Conservation (phyloP, 345 rosid species). For the Syzygium jambos region DNA sequence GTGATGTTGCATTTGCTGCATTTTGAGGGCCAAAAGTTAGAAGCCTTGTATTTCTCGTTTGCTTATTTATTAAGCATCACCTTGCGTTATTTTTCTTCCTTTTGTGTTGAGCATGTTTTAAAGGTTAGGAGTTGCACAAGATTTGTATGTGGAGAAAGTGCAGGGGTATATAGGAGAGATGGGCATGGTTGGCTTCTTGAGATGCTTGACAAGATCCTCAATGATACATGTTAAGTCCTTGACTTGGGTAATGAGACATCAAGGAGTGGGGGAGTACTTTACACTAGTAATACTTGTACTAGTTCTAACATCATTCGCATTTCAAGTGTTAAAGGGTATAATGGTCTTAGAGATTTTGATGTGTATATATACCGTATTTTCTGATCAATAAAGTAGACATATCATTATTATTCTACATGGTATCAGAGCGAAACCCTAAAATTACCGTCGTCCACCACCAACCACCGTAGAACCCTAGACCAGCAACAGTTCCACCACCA, state of each 20-base stretch:
- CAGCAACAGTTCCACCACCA: no score
- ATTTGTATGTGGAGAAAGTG: neutral
- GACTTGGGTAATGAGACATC: neutral
- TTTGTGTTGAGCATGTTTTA: neutral
- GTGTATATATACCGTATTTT: no score
- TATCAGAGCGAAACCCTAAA: no score
- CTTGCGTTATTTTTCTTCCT: neutral
- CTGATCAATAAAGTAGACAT: no score
- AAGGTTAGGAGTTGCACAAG: neutral
- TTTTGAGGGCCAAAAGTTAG: neutral
- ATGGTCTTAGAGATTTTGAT: no score
- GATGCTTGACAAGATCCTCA: neutral
- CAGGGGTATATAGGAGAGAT: neutral
- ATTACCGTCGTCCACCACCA: no score
- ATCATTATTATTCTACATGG: no score
- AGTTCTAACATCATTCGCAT: neutral
- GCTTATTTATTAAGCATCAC: neutral
- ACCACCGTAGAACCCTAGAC: no score
- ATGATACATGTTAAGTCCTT: neutral
- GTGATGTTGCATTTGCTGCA: neutral
- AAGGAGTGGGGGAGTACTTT: neutral
- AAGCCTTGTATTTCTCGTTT: neutral
- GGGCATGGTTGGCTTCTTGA: neutral
- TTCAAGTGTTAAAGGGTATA: no score
- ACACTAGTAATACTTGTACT: neutral